These are phyloP conservation scores for Gossypium raimondii DNA, from an alignment of 345 rosid species.

Conservation along the genomic window DNA sequence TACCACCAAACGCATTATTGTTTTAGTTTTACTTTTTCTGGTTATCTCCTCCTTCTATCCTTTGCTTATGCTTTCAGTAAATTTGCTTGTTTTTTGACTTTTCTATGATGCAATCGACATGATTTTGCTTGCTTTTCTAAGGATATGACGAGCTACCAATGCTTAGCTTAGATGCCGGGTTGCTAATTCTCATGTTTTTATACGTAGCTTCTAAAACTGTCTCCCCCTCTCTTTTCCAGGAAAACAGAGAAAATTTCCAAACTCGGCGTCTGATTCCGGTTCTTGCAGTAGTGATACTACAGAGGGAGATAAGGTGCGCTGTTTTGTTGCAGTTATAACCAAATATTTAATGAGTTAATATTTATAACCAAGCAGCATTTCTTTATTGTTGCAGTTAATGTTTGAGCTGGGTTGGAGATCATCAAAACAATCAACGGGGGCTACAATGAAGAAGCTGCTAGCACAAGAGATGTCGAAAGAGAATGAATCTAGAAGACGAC, in stretches of 20 bases:
- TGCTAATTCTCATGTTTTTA: conserved; percentile 6
- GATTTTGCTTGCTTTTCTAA: conserved; percentile 33
- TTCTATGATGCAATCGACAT: conserved; percentile 30
- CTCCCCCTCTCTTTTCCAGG: background rate
- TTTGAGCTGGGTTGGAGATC: conserved; percentile 40
- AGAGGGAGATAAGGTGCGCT: conserved; percentile 55
- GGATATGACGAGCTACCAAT: conserved; percentile 27
- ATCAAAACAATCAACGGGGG: conserved; percentile 37
- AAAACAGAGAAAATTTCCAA: conserved; percentile 32
- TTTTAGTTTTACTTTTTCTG: background rate
- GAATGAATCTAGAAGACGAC: conserved; percentile 56
- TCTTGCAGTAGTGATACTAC: conserved; percentile 38
- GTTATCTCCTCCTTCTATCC: conserved; percentile 5
- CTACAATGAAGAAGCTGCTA: conserved; percentile 67
- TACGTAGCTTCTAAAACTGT: conserved; percentile 12
- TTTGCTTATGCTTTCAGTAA: conserved; percentile 32
- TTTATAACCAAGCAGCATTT: background rate
- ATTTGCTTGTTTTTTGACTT: conserved; percentile 31
- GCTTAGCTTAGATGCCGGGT: conserved; percentile 27
- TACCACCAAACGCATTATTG: conserved; percentile 8
- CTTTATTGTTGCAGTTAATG: conserved; percentile 38
- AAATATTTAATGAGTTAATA: too few species aligned
- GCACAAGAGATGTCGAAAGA: conserved; percentile 85
- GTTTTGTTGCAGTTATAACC: conserved; percentile 20
- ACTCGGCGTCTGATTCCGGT: conserved; percentile 47